These are phyloP conservation scores for Xylaria multiplex DNA, from an alignment of 2,329 filamentous ascomycete species.

Conservation along the genomic window DNA sequence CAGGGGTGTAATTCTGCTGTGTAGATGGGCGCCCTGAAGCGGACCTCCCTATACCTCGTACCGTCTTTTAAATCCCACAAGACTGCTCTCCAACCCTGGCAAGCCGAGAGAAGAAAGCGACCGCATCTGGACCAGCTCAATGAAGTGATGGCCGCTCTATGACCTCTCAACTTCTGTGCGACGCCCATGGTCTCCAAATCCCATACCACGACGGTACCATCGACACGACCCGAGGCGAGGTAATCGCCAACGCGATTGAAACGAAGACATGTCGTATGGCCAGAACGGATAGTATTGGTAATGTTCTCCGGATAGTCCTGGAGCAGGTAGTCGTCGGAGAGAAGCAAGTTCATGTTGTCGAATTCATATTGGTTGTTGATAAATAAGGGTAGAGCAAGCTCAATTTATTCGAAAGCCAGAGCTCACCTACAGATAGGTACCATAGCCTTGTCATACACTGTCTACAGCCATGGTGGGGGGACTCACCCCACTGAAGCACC, in stretches of 20 bases:
- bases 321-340: constrained; percentile 71
- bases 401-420: constrained; percentile 10
- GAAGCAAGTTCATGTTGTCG: constrained; percentile 65
- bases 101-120: constrained; percentile 88
- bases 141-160: constrained; percentile 93
- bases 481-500: constrained; percentile 11
- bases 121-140: constrained; percentile 95
- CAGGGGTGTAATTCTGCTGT: constrained; percentile 94
- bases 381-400: neutral
- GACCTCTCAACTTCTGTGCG: constrained; percentile 90
- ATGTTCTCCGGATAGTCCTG: constrained; percentile 92
- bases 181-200: constrained; percentile 98
- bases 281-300: constrained; percentile 82
- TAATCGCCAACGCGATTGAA: constrained; percentile 97
- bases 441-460: too few relatives aligned
- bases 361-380: constrained; percentile 36
- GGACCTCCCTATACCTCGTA: constrained; percentile 81
- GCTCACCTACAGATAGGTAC: constrained; percentile 2
- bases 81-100: constrained; percentile 95
- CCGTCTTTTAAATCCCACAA: constrained; percentile 86
- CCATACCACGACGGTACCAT: constrained; percentile 95
- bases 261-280: constrained; percentile 74
- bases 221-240: constrained; percentile 90
- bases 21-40: constrained; percentile 93
- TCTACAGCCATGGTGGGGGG: neutral